Evolutionary conservation across 2,329 filamentous ascomycete species (phyloP).

Genomic region (Fusarium nodosum): DNA sequence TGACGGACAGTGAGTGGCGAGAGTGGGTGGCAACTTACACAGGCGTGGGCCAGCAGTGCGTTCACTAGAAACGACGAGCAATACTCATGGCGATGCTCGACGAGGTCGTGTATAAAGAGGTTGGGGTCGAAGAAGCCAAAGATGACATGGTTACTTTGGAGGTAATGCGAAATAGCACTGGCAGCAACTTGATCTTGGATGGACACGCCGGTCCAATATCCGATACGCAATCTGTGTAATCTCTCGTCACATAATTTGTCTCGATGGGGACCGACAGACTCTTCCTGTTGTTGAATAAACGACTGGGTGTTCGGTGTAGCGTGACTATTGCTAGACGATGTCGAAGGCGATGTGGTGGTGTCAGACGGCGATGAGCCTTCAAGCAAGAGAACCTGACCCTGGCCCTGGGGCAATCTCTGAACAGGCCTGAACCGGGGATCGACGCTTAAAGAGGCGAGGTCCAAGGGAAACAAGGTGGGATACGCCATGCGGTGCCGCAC

Average conservation of each 20-base stretch:
- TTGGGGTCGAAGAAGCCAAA: constrained; percentile 54
- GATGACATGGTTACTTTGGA: constrained; percentile 54
- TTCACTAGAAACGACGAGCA: constrained; percentile 54
- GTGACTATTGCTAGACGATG: constrained; percentile 15
- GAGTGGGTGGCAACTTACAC: constrained; percentile 45
- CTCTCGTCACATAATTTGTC: constrained; percentile 19
- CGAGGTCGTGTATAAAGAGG: constrained; percentile 53
- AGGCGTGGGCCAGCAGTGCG: constrained; percentile 52
- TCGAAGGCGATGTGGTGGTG: constrained; percentile 26
- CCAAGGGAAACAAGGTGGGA: constrained; percentile 30
- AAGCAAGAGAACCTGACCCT: neutral
- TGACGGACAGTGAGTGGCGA: neutral
- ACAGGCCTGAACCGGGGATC: constrained; percentile 18
- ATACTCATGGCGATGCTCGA: constrained; percentile 42
- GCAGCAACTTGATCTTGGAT: constrained; percentile 51
- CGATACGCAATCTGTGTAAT: constrained; percentile 37
- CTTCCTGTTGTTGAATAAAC: constrained; percentile 14
- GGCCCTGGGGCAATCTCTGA: neutral
- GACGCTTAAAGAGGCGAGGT: constrained; percentile 17
- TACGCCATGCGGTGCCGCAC: constrained; percentile 35
- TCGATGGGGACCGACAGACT: neutral
- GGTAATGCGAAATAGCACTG: constrained; percentile 51
- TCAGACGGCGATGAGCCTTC: constrained; percentile 29
- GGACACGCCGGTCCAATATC: constrained; percentile 53
- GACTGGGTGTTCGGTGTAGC: constrained; percentile 18